These are phyloP conservation scores for Kluyveromyces dobzhanskii DNA, from an alignment of 805 yeast species.

Conservation along the genomic window DNA sequence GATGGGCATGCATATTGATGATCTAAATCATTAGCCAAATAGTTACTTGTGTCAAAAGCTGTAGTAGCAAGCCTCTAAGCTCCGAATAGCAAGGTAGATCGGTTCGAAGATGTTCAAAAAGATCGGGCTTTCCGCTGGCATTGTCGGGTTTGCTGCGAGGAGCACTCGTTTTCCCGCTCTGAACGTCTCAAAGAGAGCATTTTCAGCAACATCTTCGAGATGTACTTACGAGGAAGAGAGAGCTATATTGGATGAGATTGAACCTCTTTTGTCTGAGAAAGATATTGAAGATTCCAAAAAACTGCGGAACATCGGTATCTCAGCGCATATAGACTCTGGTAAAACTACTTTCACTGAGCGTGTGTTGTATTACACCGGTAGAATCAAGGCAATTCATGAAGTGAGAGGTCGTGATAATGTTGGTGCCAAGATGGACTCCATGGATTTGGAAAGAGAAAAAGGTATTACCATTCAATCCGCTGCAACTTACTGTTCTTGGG, in stretches of 20 bases:
- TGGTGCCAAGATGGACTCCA: conserved; percentile 99
- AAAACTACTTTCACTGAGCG: conserved; percentile 98
- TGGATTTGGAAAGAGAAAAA: conserved; percentile 97
- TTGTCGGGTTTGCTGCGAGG: neutral
- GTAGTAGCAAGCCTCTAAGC: no score
- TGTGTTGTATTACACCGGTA: conserved; percentile 90
- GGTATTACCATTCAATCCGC: conserved; percentile 99
- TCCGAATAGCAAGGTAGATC: no score
- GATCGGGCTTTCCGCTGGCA: neutral
- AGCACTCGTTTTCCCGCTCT: neutral
- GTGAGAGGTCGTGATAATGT: conserved; percentile 95
- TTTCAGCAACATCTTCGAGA: conserved; percentile 16
- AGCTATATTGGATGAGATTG: conserved; percentile 53
- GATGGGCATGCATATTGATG: no score
- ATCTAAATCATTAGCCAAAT: no score
- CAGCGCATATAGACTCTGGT: conserved; percentile 98
- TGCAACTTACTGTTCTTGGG: conserved; percentile 97
- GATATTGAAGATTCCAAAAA: conserved; percentile 45
- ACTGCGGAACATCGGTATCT: conserved; percentile 91
- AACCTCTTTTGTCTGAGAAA: conserved; percentile 36
- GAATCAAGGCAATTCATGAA: conserved; percentile 94
- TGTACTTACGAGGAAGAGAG: conserved; percentile 66
- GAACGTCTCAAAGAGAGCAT: neutral
- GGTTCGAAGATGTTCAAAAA: conserved; percentile 1
- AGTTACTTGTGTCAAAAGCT: no score